Percentiles rank a stretch among this genome's conserved stretches.
These are phyloP conservation scores for Cystofilobasidium macerans DNA, from an alignment of 768 basidiomycete species.

Conservation along the genomic window DNA sequence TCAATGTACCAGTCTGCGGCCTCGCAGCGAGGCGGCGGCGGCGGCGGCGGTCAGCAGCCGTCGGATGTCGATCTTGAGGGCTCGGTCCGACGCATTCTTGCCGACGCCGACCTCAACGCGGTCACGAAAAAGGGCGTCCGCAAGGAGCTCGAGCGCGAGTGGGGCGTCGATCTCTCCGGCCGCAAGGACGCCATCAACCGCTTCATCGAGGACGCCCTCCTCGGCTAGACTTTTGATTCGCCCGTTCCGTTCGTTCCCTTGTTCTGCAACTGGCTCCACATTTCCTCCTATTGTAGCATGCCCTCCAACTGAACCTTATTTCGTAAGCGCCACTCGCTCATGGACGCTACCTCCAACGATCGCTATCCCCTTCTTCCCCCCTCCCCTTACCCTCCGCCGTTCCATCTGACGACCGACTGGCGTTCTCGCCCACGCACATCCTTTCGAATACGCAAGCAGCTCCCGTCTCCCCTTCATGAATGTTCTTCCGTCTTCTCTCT, in stretches of 20 bases:
- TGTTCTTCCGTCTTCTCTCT: no score
- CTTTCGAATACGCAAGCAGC: no score
- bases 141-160: conserved; percentile 62
- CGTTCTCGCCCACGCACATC: no score
- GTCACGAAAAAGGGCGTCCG: conserved; percentile 89
- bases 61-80: conserved; percentile 62
- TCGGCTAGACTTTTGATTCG: background rate
- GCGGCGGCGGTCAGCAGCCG: conserved; percentile 38
- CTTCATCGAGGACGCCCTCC: conserved; percentile 33
- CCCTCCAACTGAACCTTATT: no score
- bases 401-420: no score
- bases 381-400: no score
- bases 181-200: conserved; percentile 38
- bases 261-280: background rate
- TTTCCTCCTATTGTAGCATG: background rate
- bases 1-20: conserved; percentile 3
- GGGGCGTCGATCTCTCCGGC: conserved; percentile 61
- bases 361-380: background rate
- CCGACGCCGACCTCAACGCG: conserved; percentile 69
- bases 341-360: no score
- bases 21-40: background rate
- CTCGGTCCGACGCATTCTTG: conserved; percentile 46
- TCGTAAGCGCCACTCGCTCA: no score
- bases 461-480: no score
- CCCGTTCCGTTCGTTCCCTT: background rate